A percentile compares a stretch with the other conserved stretches of the same genome.
phyloP scores from a whole-genome alignment of 768 basidiomycete species.

The Phanerochaete sordida region DNA sequence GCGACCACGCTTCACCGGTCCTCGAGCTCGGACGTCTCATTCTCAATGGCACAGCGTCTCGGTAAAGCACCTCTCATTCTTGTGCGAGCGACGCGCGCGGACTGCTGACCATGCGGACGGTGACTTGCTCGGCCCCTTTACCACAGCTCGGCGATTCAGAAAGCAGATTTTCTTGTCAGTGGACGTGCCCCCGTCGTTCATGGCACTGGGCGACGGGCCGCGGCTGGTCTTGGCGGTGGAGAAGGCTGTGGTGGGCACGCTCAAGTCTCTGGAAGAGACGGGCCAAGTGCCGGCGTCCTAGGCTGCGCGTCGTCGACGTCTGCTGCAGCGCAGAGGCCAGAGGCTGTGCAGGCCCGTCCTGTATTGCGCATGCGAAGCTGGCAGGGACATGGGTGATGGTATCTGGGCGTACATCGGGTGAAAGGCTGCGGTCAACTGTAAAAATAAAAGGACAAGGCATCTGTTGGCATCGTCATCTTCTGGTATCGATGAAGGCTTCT shows the following conservation, averaged over 20 bases:
- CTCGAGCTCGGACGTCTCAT: constrained; percentile 55
- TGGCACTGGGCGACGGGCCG: constrained; percentile 45
- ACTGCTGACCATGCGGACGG: constrained; percentile 2
- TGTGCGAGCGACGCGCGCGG: constrained; percentile 8
- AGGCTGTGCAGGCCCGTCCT: not conserved
- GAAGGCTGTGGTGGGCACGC: constrained; percentile 48
- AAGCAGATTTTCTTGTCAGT: constrained; percentile 74
- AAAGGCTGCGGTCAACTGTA: constrained; percentile 3
- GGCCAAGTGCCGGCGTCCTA: not conserved
- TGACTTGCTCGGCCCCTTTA: constrained; percentile 9
- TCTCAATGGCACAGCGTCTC: constrained; percentile 76
- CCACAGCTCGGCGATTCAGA: constrained; percentile 56
- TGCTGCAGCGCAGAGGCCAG: not conserved
- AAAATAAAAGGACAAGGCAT: not conserved
- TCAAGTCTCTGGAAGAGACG: constrained; percentile 34
- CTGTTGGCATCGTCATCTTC: not conserved
- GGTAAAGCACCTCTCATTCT: constrained; percentile 42
- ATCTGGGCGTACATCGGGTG: not conserved
- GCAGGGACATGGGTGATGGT: not conserved
- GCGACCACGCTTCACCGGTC: constrained; percentile 66
- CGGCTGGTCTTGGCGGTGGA: constrained; percentile 55
- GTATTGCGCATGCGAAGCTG: not conserved
- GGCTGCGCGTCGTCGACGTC: not conserved
- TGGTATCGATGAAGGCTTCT: constrained; percentile 3
- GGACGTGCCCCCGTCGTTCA: constrained; percentile 43